A percentile compares a stretch with the other conserved stretches of the same genome.
phyloP scores from a whole-genome alignment of 2,329 filamentous ascomycete species.

The Amesomyces nigricolor region DNA sequence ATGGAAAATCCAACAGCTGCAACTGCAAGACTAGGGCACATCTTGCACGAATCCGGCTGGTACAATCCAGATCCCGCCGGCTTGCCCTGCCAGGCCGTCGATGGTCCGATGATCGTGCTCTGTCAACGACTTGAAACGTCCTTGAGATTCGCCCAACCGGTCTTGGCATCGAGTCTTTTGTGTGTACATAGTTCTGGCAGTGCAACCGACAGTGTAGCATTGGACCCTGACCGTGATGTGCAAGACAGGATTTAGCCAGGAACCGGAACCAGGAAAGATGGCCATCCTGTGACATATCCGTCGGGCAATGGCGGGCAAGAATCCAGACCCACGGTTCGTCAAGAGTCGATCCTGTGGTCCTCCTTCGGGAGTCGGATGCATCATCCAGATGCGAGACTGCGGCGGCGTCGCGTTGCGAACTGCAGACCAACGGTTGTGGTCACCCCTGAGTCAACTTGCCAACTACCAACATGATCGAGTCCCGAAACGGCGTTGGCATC shows the following conservation, averaged over 20 bases:
- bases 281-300: background rate
- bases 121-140: no score
- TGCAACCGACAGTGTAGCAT: slow-evolving; percentile 1
- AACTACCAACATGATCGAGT: background rate
- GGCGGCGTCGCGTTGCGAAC: no score
- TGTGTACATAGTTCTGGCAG: no score
- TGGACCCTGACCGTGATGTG: slow-evolving; percentile 5
- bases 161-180: no score
- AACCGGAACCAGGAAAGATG: slow-evolving; percentile 14
- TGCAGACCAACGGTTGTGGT: background rate
- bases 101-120: no score
- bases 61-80: no score
- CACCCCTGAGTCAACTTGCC: background rate
- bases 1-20: no score
- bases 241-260: slow-evolving; percentile 12
- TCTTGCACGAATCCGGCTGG: no score
- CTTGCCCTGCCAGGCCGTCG: no score
- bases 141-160: background rate
- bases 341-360: background rate
- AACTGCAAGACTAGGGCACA: no score
- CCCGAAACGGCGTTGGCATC: slow-evolving; percentile 1
- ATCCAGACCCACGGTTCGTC: slow-evolving; percentile 5
- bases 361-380: slow-evolving; percentile 2
- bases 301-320: slow-evolving; percentile 1
- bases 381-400: slow-evolving; percentile 1